Evolutionary conservation across 2,329 filamentous ascomycete genomes (phyloP), one percentile per base, ranked within the genome.

Genomic region (Exophiala sideris): DNA sequence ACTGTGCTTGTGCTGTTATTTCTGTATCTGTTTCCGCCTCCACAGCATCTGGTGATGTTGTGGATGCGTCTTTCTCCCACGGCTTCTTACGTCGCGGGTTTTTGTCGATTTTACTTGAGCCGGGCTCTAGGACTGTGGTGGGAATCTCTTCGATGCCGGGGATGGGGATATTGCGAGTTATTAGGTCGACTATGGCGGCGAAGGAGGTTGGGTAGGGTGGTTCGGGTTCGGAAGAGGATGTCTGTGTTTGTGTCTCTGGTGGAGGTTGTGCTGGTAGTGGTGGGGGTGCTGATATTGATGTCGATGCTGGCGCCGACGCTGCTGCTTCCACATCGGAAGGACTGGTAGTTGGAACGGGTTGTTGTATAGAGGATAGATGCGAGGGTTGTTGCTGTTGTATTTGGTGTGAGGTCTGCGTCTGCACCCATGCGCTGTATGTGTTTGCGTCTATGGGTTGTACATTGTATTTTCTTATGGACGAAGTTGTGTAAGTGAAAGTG

Each of bases 121-220:
- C 75, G 46, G 76, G 69, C 18, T 79, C 78, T 16, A 91, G 76
- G 4, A 96, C 76, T 0, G 86, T 94, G 62, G 89, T 82, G 3
- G 91, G 90, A 49, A 96, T 92, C 59, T 95, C 83, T 62, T 85
- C 85, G 65, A 96, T 95, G 1, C 91, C 91, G 1, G 91, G 90
- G 40, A 96, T 87, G 0, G 88, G 86, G 63, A 89, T 84, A 49
- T 90, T 90, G 24, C 84, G 85, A 20, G 89, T 88, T 50, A 96
- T 88, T 50, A 95, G 81, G 65, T 89, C 87, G 51, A 95, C 86
- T 58, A 96, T 90, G 61, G 92, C 85, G 6, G 88, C 86, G 70
- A 96, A 96, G 1, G 84, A 86, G 45, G 85, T 85, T 3, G 91
- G 91, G 64, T 95, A 95, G 1, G 83, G 81, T 35, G 89, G 87